Evolutionary conservation across 202 grass and related monocot species (phyloP), one percentile per base, ranked within the genome.

Genomic region (Zizania palustris): DNA sequence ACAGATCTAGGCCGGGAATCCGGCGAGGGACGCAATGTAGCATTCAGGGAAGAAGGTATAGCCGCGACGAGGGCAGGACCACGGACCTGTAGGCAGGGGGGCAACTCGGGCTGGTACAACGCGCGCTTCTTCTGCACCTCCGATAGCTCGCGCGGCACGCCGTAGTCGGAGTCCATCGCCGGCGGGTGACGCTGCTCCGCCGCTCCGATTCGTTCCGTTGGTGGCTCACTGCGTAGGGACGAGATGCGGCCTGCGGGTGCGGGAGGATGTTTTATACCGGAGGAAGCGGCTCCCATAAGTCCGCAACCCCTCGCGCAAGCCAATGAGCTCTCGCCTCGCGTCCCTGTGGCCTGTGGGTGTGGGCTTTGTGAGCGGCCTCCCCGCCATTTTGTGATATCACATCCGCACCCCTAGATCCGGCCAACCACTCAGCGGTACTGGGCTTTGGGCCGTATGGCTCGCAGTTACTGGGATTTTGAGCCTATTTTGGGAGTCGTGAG

Each of bases 161-260:
- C 96, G 82, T 98, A 98, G 75, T 95, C 96, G 3, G 96, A 98
- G 73, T 98, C 91, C 96, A 98, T 98, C 14, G 28, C 44, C 38
- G 22, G 57, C 14, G 46, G 9, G 3, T 34, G 4, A 64, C 63
- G 20, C 36, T 57, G 12, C 44, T 55, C 44, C 48, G 11, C 16
- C 16, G 38, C 7, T 53, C 49, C 48, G 71, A 73, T 48, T 72
- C 41, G 69, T 60, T 55, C 69, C 20, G 37, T 12, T 14, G 35
- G 50, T 19, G 51, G 60, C 75, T 65, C 61, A 72, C 75, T 70
- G 74, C 37, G 65, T 33, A 4, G 14, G 20, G 53, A 39, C n/a
- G 19, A 39, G 65, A 54, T 63, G 45, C 48, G 7, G 71, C 28
- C 28, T 28, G 28, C 28, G 7, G 69, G 11, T 49, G 59, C 64